phyloP scores from a whole-genome alignment of 495 filamentous ascomycete species.

The Hypoxylon rickii region DNA sequence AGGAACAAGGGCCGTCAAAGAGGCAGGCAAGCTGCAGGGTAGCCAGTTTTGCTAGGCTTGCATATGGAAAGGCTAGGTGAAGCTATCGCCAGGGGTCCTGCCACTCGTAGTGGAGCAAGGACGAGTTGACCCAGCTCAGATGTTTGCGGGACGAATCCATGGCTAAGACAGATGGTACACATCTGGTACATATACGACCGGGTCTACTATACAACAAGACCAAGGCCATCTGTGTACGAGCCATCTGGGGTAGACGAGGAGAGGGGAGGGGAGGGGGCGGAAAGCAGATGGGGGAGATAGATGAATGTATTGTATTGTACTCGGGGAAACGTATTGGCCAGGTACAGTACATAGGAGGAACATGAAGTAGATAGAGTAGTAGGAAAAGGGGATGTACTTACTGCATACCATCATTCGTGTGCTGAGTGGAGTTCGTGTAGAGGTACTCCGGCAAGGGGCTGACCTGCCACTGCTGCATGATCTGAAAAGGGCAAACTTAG shows the following conservation, averaged over 20 bases:
- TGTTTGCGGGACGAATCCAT: slow-evolving; percentile 29
- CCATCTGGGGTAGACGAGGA: slow-evolving; percentile 32
- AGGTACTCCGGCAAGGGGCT: slow-evolving; percentile 53
- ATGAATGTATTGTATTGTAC: slow-evolving; percentile 30
- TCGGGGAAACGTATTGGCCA: slow-evolving; percentile 33
- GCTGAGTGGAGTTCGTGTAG: slow-evolving; percentile 53
- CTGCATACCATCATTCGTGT: slow-evolving; percentile 53
- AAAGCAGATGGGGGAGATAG: slow-evolving; percentile 22
- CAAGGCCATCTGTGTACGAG: slow-evolving; percentile 31
- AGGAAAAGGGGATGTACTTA: slow-evolving; percentile 50
- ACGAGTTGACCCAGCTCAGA: slow-evolving; percentile 18
- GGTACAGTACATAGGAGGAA: slow-evolving; percentile 38
- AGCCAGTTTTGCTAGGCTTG: slow-evolving; percentile 14
- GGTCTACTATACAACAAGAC: slow-evolving; percentile 29
- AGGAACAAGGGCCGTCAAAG: slow-evolving; percentile 10
- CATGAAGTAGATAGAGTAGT: slow-evolving; percentile 43
- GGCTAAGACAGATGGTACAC: slow-evolving; percentile 32
- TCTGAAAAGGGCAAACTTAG: slow-evolving; percentile 44
- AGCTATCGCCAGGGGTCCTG: slow-evolving; percentile 34
- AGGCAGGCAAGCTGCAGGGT: slow-evolving; percentile 28
- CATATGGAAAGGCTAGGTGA: slow-evolving; percentile 16
- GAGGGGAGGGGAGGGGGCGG: slow-evolving; percentile 1
- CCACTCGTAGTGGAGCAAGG: slow-evolving; percentile 30
- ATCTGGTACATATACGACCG: slow-evolving; percentile 33
- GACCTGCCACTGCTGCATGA: slow-evolving; percentile 60